A percentile compares a stretch with the other conserved stretches of the same genome.
Evolutionary conservation across 2,329 filamentous ascomycete genomes (phyloP).

Genomic region (Mycosphaerella sp.): DNA sequence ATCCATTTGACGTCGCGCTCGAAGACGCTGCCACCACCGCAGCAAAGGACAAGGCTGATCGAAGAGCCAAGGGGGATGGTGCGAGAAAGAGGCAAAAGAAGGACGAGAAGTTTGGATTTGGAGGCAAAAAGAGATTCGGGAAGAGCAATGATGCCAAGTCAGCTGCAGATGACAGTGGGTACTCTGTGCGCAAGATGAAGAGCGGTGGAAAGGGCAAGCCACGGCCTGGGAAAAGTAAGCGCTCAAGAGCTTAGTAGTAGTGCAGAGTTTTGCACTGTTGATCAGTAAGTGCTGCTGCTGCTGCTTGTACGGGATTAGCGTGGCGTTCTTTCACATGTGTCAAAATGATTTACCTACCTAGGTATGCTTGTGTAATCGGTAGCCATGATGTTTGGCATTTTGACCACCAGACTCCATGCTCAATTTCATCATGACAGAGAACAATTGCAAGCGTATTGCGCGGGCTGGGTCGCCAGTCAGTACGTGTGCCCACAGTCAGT

Average conservation of each 20-base stretch:
- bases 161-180: constrained; percentile 71
- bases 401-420: not conserved
- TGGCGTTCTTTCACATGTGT: constrained; percentile 2
- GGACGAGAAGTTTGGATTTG: constrained; percentile 89
- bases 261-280: not conserved
- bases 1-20: constrained; percentile 86
- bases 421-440: too few relatives aligned
- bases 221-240: constrained; percentile 39
- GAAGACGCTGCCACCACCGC: constrained; percentile 57
- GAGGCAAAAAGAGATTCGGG: constrained; percentile 83
- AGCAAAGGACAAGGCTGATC: constrained; percentile 39
- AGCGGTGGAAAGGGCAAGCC: constrained; percentile 34
- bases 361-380: not conserved
- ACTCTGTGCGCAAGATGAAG: constrained; percentile 85
- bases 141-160: constrained; percentile 89
- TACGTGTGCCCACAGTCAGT: too few relatives aligned
- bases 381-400: not conserved
- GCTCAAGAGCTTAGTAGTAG: constrained; percentile 23
- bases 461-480: too few relatives aligned
- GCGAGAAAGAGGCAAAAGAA: constrained; percentile 82
- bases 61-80: constrained; percentile 33
- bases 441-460: too few relatives aligned
- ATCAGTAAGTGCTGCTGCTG: not conserved
- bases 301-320: constrained; percentile 4
- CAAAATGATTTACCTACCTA: not conserved